Conservation (phyloP, 352 stramenopile genomes). For the Phytophthora pisi region DNA sequence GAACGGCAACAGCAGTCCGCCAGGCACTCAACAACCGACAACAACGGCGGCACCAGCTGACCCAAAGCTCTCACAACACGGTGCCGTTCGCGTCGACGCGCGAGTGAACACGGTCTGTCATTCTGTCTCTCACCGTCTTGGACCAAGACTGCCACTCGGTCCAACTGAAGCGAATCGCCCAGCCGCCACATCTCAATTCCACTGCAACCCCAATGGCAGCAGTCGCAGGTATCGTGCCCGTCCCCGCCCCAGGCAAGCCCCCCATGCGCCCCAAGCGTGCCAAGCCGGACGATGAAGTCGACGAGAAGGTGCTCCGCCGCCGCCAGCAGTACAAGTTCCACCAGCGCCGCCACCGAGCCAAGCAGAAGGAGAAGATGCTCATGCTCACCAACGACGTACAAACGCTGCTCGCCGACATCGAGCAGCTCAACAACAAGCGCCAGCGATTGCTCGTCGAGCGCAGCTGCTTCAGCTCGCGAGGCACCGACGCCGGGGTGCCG, state of each 20-base stretch:
- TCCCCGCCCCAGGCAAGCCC: constrained; percentile 14
- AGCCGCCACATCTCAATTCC: not conserved
- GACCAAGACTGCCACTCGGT: constrained; percentile 1
- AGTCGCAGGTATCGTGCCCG: constrained; percentile 6
- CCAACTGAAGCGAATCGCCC: not conserved
- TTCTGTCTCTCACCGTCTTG: constrained; percentile 21
- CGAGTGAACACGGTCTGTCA: constrained; percentile 17
- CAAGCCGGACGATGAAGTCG: constrained; percentile 7
- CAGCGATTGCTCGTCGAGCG: constrained; percentile 30
- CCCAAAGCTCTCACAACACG: constrained; percentile 9
- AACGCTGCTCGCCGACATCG: constrained; percentile 43
- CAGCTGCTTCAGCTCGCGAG: constrained; percentile 45
- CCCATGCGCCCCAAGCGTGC: constrained; percentile 9
- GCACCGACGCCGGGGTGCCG: constrained; percentile 34
- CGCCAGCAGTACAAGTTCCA: constrained; percentile 74
- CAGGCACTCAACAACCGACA: constrained; percentile 20
- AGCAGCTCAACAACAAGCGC: constrained; percentile 41
- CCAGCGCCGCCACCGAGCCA: constrained; percentile 67
- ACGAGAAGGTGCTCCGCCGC: constrained; percentile 52
- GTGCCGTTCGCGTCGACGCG: constrained; percentile 19
- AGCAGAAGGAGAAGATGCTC: constrained; percentile 59
- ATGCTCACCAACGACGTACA: constrained; percentile 50
- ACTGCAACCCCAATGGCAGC: constrained; percentile 19
- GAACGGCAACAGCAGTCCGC: constrained; percentile 8
- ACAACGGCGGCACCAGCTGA: constrained; percentile 15